Percentiles rank a stretch among this genome's conserved stretches.
These are phyloP conservation scores for Cytidiella melzeri DNA, from an alignment of 768 basidiomycete genomes.

Conservation along the genomic window DNA sequence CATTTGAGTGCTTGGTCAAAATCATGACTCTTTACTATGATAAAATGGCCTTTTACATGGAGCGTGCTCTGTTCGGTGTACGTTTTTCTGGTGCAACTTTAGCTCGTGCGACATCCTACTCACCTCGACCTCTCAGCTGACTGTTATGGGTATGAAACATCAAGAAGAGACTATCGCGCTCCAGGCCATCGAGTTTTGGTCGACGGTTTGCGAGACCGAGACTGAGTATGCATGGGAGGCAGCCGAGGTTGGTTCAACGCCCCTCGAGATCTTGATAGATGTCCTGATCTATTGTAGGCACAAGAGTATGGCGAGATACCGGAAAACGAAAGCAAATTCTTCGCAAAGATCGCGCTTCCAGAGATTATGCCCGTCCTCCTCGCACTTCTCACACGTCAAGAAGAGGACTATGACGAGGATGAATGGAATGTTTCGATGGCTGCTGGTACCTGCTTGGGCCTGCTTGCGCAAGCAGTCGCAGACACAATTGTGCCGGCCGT, in stretches of 20 bases:
- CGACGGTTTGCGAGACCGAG: slow-evolving; percentile 97
- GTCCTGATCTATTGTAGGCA: too few relatives aligned
- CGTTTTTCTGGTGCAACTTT: slow-evolving; percentile 25
- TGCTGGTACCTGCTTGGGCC: slow-evolving; percentile 83
- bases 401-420: slow-evolving; percentile 96
- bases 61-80: slow-evolving; percentile 95
- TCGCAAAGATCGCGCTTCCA: slow-evolving; percentile 89
- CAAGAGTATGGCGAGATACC: slow-evolving; percentile 85
- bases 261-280: background rate
- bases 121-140: slow-evolving; percentile 49
- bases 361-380: slow-evolving; percentile 94
- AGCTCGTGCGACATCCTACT: background rate
- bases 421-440: slow-evolving; percentile 99
- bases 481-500: slow-evolving; percentile 89
- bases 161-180: slow-evolving; percentile 85
- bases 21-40: slow-evolving; percentile 99
- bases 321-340: slow-evolving; percentile 81
- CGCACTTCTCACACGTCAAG: slow-evolving; percentile 82
- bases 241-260: slow-evolving; percentile 58
- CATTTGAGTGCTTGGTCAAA: slow-evolving; percentile 91
- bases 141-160: slow-evolving; percentile 97
- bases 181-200: slow-evolving; percentile 99
- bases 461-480: slow-evolving; percentile 85
- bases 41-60: slow-evolving; percentile 99
- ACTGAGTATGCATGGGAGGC: slow-evolving; percentile 88